These are phyloP conservation scores for Suhomyces panamericanus DNA, from an alignment of 1,139 yeast species.

Conservation along the genomic window DNA sequence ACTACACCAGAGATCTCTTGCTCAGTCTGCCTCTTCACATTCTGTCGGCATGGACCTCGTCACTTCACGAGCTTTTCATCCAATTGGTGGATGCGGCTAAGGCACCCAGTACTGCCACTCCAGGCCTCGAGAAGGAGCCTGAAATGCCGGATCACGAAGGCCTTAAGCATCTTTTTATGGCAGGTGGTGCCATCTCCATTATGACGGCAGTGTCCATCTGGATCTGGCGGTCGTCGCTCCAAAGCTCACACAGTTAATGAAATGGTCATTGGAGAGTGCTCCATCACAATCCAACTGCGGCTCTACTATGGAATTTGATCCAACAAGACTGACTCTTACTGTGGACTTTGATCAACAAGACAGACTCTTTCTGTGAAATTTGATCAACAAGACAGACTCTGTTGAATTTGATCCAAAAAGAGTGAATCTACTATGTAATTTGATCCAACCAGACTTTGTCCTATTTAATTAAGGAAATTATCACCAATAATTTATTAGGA, in stretches of 20 bases:
- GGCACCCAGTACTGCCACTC: constrained; percentile 74
- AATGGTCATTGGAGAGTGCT: too few species aligned
- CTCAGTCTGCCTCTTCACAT: constrained; percentile 77
- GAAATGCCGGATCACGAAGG: constrained; percentile 47
- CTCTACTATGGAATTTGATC: too few species aligned
- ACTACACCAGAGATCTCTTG: constrained; percentile 64
- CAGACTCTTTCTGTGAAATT: too few species aligned
- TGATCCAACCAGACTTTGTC: too few species aligned
- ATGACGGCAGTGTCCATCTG: constrained; percentile 59
- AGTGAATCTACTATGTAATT: too few species aligned
- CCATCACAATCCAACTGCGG: too few species aligned
- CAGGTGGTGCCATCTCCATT: constrained; percentile 68
- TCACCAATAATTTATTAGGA: too few species aligned
- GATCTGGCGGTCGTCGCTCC: constrained; percentile 54
- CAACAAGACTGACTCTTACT: too few species aligned
- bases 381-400: too few species aligned
- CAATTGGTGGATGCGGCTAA: constrained; percentile 90
- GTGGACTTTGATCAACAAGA: too few species aligned
- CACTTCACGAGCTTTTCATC: constrained; percentile 79
- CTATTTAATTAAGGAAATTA: too few species aligned
- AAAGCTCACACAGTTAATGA: constrained; percentile 18
- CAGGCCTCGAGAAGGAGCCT: constrained; percentile 73
- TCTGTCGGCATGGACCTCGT: constrained; percentile 85
- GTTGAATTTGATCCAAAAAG: too few species aligned
- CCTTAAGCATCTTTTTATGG: constrained; percentile 51